Evolutionary conservation across 768 basidiomycete genomes (phyloP).

Genomic region (Boletus subparvulus): DNA sequence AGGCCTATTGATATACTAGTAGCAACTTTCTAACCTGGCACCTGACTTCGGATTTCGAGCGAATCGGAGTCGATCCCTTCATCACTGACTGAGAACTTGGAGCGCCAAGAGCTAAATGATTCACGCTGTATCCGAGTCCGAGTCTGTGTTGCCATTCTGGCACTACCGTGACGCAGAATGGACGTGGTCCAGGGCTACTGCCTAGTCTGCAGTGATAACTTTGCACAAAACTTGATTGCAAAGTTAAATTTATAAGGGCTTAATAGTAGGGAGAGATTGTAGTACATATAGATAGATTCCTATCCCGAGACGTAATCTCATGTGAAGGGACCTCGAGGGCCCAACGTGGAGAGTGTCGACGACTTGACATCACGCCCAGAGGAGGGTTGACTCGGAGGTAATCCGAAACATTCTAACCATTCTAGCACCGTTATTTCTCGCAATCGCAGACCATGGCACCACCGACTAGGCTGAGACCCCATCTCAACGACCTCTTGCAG

Average conservation of each 20-base stretch:
- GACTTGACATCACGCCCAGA: background rate
- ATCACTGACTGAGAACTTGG: background rate
- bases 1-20: conserved; percentile 19
- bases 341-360: conserved; percentile 2
- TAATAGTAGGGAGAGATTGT: background rate
- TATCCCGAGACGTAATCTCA: conserved; percentile 9
- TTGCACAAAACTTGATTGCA: background rate
- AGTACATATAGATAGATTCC: background rate
- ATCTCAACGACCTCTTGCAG: conserved; percentile 28
- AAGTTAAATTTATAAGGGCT: background rate
- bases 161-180: background rate
- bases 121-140: background rate
- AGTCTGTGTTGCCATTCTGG: background rate
- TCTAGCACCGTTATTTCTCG: background rate
- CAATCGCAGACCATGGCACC: conserved; percentile 22
- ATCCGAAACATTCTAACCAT: background rate
- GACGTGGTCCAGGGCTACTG: background rate
- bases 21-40: background rate
- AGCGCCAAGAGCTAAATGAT: background rate
- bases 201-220: background rate
- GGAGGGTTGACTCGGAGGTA: background rate
- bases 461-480: conserved; percentile 25
- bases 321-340: conserved; percentile 12
- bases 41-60: background rate
- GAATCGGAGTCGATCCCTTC: background rate